Conservation (phyloP, 345 rosid species). For the Populus deltoides region DNA sequence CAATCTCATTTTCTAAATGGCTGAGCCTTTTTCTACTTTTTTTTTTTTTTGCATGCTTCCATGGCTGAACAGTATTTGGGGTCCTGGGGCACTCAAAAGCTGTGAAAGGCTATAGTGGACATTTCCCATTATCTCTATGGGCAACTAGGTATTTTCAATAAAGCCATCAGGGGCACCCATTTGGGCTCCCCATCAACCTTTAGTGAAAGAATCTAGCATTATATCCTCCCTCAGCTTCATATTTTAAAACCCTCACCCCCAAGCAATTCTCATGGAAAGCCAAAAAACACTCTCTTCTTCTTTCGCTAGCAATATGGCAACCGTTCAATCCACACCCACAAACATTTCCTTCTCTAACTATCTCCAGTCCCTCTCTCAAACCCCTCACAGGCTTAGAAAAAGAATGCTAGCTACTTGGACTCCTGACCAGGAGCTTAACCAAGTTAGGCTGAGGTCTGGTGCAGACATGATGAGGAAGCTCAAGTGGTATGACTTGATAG, state of each 20-base stretch:
- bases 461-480: constrained; percentile 95
- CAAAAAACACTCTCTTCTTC: constrained; percentile 8
- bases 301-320: constrained; percentile 28
- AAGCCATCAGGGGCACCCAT: constrained; percentile 23
- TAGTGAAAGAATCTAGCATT: constrained; percentile 29
- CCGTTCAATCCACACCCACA: constrained; percentile 22
- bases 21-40: constrained; percentile 19
- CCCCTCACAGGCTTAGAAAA: constrained; percentile 74
- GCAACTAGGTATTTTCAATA: constrained; percentile 26
- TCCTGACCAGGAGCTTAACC: constrained; percentile 79
- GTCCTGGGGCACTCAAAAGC: constrained; percentile 37
- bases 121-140: constrained; percentile 1
- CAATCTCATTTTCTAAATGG: constrained; percentile 28
- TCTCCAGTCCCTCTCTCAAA: constrained; percentile 67
- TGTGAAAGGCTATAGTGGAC: constrained; percentile 10
- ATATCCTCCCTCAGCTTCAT: constrained; percentile 23
- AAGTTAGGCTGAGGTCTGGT: constrained; percentile 83
- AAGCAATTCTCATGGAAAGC: constrained; percentile 31
- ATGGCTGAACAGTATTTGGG: constrained; percentile 26
- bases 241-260: constrained; percentile 35
- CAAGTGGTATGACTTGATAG: constrained; percentile 73
- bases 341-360: constrained; percentile 38
- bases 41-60: constrained; percentile 41
- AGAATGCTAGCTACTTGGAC: constrained; percentile 96
- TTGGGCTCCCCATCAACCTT: constrained; percentile 30